A percentile compares a stretch with the other conserved stretches of the same genome.
phyloP scores from a whole-genome alignment of 2,329 filamentous ascomycete species.

The Trichoderma hamatum region DNA sequence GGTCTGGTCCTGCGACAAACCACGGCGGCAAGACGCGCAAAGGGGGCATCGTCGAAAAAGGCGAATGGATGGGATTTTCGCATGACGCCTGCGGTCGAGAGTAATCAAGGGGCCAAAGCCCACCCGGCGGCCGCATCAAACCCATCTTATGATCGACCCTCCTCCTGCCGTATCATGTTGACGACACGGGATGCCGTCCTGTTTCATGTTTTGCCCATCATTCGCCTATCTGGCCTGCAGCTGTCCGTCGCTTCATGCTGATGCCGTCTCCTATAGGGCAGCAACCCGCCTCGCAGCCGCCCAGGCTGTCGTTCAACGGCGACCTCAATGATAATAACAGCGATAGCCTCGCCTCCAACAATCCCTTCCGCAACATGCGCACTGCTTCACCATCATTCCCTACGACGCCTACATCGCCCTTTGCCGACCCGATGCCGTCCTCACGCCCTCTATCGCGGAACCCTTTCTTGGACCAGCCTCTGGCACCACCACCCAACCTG shows the following conservation, averaged over 20 bases:
- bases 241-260: conserved; percentile 21
- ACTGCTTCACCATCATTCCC: conserved; percentile 59
- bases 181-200: conserved; percentile 36
- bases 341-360: conserved; percentile 70
- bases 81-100: conserved; percentile 16
- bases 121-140: conserved; percentile 3
- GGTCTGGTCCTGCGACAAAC: background rate
- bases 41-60: background rate
- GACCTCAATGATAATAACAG: conserved; percentile 16
- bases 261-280: conserved; percentile 30
- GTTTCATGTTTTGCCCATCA: conserved; percentile 32
- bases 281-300: conserved; percentile 28
- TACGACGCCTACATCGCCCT: conserved; percentile 56
- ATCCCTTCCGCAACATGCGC: conserved; percentile 73
- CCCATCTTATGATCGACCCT: conserved; percentile 32
- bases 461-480: conserved; percentile 69
- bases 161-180: conserved; percentile 37
- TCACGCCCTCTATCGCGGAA: conserved; percentile 70
- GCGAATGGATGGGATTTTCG: background rate
- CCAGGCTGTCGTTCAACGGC: conserved; percentile 59
- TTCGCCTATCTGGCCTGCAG: conserved; percentile 22
- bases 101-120: conserved; percentile 11
- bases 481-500: conserved; percentile 51
- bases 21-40: conserved; percentile 18
- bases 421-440: conserved; percentile 56